Conservation (phyloP, 1,139 yeast genomes). For the Yamadazyma membranifaciens region DNA sequence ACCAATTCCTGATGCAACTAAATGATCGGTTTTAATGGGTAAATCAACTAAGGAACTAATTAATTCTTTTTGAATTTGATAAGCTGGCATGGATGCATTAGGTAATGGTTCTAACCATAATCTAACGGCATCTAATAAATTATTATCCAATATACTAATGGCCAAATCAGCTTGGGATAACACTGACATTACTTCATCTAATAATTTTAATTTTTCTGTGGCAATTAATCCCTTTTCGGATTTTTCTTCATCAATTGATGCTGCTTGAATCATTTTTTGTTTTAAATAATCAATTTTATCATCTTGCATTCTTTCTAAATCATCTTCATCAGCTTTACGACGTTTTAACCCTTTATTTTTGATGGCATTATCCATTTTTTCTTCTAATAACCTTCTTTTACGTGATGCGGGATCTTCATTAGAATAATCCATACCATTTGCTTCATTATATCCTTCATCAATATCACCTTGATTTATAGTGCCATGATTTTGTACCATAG, state of each 20-base stretch:
- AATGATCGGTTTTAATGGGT: conserved; percentile 93
- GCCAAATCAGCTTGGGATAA: conserved; percentile 82
- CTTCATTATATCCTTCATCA: neutral
- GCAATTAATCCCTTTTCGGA: conserved; percentile 78
- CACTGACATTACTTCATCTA: conserved; percentile 75
- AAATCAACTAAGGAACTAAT: conserved; percentile 70
- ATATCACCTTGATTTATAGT: no score
- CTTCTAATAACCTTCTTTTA: conserved; percentile 77
- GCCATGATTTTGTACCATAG: neutral
- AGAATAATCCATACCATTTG: conserved; percentile 13
- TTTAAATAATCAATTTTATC: conserved; percentile 80
- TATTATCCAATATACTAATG: conserved; percentile 91
- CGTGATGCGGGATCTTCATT: conserved; percentile 51
- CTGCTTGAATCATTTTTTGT: conserved; percentile 91
- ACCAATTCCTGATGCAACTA: conserved; percentile 92
- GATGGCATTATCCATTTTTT: conserved; percentile 72
- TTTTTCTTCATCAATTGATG: conserved; percentile 84
- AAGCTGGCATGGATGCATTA: conserved; percentile 95
- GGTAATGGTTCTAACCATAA: conserved; percentile 98
- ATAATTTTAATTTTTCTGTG: conserved; percentile 75
- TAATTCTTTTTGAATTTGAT: conserved; percentile 88
- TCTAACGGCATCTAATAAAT: conserved; percentile 87
- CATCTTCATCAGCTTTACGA: conserved; percentile 79
- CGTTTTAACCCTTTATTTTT: conserved; percentile 61
- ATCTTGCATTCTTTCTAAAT: conserved; percentile 92